Percentiles rank a stretch among this genome's conserved stretches.
Conservation (phyloP, 495 filamentous ascomycete genomes). For the Bathelium albidoporum region DNA sequence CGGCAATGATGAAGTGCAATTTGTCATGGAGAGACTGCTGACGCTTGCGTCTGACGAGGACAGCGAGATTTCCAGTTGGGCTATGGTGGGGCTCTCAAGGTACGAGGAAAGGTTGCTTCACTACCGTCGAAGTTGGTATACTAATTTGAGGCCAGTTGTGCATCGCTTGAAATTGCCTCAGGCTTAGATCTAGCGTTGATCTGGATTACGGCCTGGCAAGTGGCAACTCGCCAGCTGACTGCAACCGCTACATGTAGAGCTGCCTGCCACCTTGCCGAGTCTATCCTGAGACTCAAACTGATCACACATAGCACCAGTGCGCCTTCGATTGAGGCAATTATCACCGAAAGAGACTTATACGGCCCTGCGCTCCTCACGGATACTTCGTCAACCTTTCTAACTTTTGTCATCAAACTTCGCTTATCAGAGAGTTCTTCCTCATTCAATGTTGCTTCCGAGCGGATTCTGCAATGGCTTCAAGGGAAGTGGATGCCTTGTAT, state of each 20-base stretch:
- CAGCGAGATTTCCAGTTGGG: conserved; percentile 46
- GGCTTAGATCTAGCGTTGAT: conserved; percentile 25
- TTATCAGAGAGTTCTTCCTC: conserved; percentile 54
- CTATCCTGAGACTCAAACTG: conserved; percentile 40
- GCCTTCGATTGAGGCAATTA: conserved; percentile 54
- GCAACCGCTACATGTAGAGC: conserved; percentile 62
- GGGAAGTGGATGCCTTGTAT: conserved; percentile 68
- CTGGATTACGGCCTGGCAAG: conserved; percentile 71
- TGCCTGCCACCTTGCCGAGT: conserved; percentile 65
- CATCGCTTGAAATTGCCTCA: conserved; percentile 33
- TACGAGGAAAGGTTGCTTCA: conserved; percentile 19
- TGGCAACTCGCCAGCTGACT: conserved; percentile 58
- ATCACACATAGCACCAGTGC: conserved; percentile 28
- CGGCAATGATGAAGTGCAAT: conserved; percentile 34
- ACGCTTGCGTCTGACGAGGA: conserved; percentile 48
- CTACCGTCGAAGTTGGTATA: conserved; percentile 30
- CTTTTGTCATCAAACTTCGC: conserved; percentile 47
- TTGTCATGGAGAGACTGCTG: conserved; percentile 39
- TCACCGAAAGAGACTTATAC: conserved; percentile 65
- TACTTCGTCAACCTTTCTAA: conserved; percentile 65
- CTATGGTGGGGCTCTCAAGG: conserved; percentile 37
- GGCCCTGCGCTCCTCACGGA: conserved; percentile 75
- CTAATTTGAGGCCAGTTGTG: conserved; percentile 30
- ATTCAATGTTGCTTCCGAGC: conserved; percentile 51
- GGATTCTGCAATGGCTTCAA: conserved; percentile 69